Percentiles rank a stretch among this genome's conserved stretches.
Evolutionary conservation across 768 basidiomycete species (phyloP).

Genomic region (Coprinopsis marcescibilis): DNA sequence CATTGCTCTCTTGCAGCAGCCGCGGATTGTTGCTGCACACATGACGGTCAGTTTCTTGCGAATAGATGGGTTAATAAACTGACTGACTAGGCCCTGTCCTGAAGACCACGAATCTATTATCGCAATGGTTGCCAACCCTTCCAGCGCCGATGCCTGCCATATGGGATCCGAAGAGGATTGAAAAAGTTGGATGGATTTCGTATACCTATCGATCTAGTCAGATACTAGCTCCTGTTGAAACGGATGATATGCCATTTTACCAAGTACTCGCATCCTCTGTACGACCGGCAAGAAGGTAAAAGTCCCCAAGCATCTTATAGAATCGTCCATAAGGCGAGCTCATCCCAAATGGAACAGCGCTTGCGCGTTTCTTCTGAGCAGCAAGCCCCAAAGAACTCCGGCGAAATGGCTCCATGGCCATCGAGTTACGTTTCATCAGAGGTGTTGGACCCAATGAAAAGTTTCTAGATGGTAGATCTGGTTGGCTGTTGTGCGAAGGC

Average conservation of each 20-base stretch:
- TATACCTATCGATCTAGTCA: slow-evolving; percentile 55
- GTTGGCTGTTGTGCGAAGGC: slow-evolving; percentile 48
- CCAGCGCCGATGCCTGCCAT: slow-evolving; percentile 88
- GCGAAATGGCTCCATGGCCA: slow-evolving; percentile 41
- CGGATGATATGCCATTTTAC: slow-evolving; percentile 33
- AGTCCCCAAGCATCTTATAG: slow-evolving; percentile 83
- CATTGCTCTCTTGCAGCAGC: slow-evolving; percentile 61
- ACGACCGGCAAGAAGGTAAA: slow-evolving; percentile 85
- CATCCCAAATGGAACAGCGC: slow-evolving; percentile 44
- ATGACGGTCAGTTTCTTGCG: slow-evolving; percentile 6
- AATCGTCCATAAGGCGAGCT: slow-evolving; percentile 80
- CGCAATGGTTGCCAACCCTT: slow-evolving; percentile 75
- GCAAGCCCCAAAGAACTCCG: slow-evolving; percentile 46
- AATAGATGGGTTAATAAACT: not conserved
- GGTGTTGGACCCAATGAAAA: slow-evolving; percentile 35
- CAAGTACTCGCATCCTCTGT: slow-evolving; percentile 76
- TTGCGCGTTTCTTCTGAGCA: slow-evolving; percentile 54
- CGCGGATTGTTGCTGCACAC: slow-evolving; percentile 47
- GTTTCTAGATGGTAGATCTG: slow-evolving; percentile 40
- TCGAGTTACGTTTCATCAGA: slow-evolving; percentile 50
- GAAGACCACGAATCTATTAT: slow-evolving; percentile 82
- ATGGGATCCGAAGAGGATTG: slow-evolving; percentile 68
- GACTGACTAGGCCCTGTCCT: slow-evolving; percentile 64
- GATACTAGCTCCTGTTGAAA: slow-evolving; percentile 6
- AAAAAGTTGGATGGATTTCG: slow-evolving; percentile 76